Base-by-base conservation (phyloP, 2,329 filamentous ascomycete genomes). In the Bipolaris bicolor region DNA sequence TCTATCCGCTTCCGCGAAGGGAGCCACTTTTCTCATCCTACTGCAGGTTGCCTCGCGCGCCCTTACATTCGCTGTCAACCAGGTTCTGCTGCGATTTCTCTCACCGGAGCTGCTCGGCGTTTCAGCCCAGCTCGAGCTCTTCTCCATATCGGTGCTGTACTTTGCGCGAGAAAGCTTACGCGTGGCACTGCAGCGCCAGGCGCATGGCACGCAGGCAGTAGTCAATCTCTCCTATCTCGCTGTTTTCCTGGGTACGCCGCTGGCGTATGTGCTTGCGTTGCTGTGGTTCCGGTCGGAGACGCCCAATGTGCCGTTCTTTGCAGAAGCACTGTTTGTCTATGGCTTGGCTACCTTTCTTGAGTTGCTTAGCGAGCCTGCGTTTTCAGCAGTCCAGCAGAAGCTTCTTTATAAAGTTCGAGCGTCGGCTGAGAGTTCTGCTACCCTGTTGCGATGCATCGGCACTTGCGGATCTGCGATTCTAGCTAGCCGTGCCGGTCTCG, bases 161-260 rank as follows among this genome's bases (percentile, higher is more conserved):
- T 98, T 99, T 71, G 90, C 95, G 0, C 86, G 95, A 37, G 95
- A 99, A 78, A 94, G 90, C 69, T 80, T 98, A 47, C 89, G 95
- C 15, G 89, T 97, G n/a, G 92, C 94, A 24, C 86, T 97, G 34
- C 94, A 98, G 77, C 85, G 95, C 49, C 90, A 93, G 63, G 75
- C 79, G 7, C 75, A 80, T 62, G 76, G 76, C 48, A 75, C 84
- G 10, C 94, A 98, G 76, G 87, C 90, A 2, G 88, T 94, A 41
- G 85, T 98, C 76, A 99, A 99, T 70, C 82, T 97, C 37, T 90
- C 92, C 1, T 96, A 96, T 74, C 78, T 98, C 20, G 86, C 92
- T 20, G 81, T 96, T 13, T 73, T 82, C 0, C 80, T 94, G 0
- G 93, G 93, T 0, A 66, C 87, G 10, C 77, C 86, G 0, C 83